phyloP scores from a whole-genome alignment of 345 rosid species.

The Excoecaria cochinchinensis region DNA sequence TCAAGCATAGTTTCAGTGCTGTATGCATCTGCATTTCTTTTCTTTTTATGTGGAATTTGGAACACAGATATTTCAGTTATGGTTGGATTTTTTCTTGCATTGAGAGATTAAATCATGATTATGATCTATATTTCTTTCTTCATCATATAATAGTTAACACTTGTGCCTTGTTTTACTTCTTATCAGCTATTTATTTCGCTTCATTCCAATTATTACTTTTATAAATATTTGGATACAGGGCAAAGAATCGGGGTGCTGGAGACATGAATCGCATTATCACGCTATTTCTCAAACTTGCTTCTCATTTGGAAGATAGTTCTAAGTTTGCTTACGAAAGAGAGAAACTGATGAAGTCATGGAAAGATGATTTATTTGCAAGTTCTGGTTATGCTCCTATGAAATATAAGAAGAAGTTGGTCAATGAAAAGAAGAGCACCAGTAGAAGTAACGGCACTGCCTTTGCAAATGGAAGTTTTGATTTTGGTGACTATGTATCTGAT shows the following conservation, averaged over 20 bases:
- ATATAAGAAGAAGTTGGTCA: constrained; percentile 57
- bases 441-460: constrained; percentile 57
- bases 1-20: neutral
- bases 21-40: neutral
- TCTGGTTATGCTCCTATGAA: constrained; percentile 51
- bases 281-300: constrained; percentile 78
- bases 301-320: constrained; percentile 81
- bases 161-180: constrained; percentile 1
- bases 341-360: constrained; percentile 78
- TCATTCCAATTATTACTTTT: constrained; percentile 15
- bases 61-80: neutral
- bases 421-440: constrained; percentile 65
- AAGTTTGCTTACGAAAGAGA: constrained; percentile 75
- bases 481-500: constrained; percentile 85
- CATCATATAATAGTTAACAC: neutral
- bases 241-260: constrained; percentile 69
- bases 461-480: constrained; percentile 53
- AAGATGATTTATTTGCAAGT: constrained; percentile 59
- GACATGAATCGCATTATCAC: constrained; percentile 72
- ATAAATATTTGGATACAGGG: constrained; percentile 45
- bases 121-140: constrained; percentile 1
- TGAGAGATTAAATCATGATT: neutral
- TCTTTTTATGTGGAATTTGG: neutral
- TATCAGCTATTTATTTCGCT: neutral
- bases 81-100: neutral